Evolutionary conservation across 371 early-diverging fungal genomes (phyloP), one percentile per base, ranked within the genome.

Genomic region (Rhizopus stolonifer): DNA sequence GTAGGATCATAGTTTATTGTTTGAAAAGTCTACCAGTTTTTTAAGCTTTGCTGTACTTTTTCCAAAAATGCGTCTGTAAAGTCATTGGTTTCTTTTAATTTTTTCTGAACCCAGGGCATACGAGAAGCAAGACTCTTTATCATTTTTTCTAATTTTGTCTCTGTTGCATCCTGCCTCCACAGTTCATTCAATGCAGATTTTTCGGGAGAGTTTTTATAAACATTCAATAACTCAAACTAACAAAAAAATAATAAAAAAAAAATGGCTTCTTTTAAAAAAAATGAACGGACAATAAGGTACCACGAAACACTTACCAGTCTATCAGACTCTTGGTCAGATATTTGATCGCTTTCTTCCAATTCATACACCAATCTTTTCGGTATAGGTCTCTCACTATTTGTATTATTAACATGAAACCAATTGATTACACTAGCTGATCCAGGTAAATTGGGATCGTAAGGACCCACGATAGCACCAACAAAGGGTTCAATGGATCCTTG

Each of bases 401-500:
- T 53, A 59, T 69, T 67, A 23, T 64, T 69, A 19, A 88, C 81
- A 52, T 84, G 81, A 57, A 89, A 93, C 92, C 92, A 93, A 57
- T 90, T 93, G 53, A 92, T 82, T 11, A 77, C 89, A 2, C 91
- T 90, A 3, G 84, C 72, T 1, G 90, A 81, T 0, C 85, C 86
- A 6, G 89, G 89, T n/a, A 91, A 79, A 24, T 83, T 70, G 1
- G 89, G 88, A 64, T 91, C 90, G 52, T 92, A 92, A 3, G 94
- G 92, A 0, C 91, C 85, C 23, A 92, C 85, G 52, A 93, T 93
- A 10, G 91, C 94, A n/a, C 93, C 93, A 2, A 94, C 88, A 81
- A 94, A 94, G 0, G 94, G 94, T 45, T 84, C 85, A 43, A 79
- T 60, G 49, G 64, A 48, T 23, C 17, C 39, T 55, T 64, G 50